phyloP scores from a whole-genome alignment of 2,329 filamentous ascomycete species.

The Fusarium buxicola region DNA sequence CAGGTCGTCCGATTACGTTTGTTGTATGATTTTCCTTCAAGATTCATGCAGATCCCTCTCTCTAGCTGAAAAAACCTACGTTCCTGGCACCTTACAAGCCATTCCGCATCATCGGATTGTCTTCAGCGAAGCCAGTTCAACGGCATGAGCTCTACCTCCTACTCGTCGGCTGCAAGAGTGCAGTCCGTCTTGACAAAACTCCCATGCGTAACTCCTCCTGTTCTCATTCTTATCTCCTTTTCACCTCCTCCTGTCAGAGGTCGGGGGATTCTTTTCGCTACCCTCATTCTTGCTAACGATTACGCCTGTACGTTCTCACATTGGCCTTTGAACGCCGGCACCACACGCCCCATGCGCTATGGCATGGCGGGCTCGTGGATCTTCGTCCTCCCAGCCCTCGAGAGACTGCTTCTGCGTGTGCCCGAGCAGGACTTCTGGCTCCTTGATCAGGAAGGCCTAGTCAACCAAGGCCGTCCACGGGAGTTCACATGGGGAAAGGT shows the following conservation, averaged over 20 bases:
- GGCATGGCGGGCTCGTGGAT: slow-evolving; percentile 28
- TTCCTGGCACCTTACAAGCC: too few relatives aligned
- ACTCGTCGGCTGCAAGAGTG: too few relatives aligned
- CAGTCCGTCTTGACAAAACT: background rate
- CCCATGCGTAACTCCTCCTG: slow-evolving; percentile 11
- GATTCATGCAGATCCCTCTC: too few relatives aligned
- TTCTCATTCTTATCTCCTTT: slow-evolving; percentile 6
- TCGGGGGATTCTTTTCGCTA: slow-evolving; percentile 8
- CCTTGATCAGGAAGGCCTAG: slow-evolving; percentile 8
- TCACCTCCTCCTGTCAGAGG: slow-evolving; percentile 14
- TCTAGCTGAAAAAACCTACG: too few relatives aligned
- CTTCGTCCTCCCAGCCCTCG: slow-evolving; percentile 22
- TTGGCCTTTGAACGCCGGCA: slow-evolving; percentile 22
- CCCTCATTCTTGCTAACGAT: slow-evolving; percentile 11
- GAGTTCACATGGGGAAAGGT: slow-evolving; percentile 19
- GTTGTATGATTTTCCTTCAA: too few relatives aligned
- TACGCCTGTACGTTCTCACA: slow-evolving; percentile 15
- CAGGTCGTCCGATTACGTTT: too few relatives aligned
- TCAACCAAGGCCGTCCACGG: background rate
- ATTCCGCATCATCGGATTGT: too few relatives aligned
- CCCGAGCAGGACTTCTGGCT: slow-evolving; percentile 25
- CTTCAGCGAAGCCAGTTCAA: too few relatives aligned
- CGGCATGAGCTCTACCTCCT: too few relatives aligned
- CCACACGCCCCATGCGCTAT: slow-evolving; percentile 23
- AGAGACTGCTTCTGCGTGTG: slow-evolving; percentile 20